A percentile compares a stretch with the other conserved stretches of the same genome.
Conservation (phyloP, 2,329 filamentous ascomycete species). For the Fusarium zealandicum region DNA sequence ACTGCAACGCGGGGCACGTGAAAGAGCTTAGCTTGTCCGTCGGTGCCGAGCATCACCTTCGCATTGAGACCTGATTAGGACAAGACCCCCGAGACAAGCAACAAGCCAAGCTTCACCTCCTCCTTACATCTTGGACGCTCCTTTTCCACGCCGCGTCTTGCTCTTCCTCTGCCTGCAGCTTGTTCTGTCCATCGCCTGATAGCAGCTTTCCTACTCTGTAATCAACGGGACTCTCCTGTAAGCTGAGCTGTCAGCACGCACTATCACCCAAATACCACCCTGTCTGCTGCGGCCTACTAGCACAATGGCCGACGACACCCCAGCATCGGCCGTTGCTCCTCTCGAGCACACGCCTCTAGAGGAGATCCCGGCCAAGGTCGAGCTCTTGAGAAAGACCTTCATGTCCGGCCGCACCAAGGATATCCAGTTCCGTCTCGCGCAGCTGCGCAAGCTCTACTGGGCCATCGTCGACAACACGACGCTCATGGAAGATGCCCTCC, state of each 20-base stretch:
- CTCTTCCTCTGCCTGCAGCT: too few relatives aligned
- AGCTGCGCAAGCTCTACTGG: constrained; percentile 97
- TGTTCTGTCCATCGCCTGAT: too few relatives aligned
- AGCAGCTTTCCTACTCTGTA: too few relatives aligned
- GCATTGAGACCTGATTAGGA: constrained; percentile 18
- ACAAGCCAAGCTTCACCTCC: not conserved
- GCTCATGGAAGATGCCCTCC: constrained; percentile 76
- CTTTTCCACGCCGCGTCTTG: too few relatives aligned
- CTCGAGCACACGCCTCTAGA: constrained; percentile 71
- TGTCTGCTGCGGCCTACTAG: not conserved
- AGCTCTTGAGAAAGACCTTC: constrained; percentile 72
- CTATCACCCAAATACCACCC: not conserved
- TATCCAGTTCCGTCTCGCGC: constrained; percentile 79
- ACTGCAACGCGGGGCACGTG: not conserved
- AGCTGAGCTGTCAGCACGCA: too few relatives aligned
- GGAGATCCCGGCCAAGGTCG: constrained; percentile 67
- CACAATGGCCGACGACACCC: constrained; percentile 49
- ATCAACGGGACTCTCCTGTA: too few relatives aligned
- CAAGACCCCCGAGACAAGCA: constrained; percentile 3
- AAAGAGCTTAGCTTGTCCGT: constrained; percentile 12
- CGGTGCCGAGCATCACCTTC: constrained; percentile 8
- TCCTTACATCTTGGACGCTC: not conserved
- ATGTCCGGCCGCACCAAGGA: constrained; percentile 81
- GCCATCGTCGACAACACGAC: constrained; percentile 79
- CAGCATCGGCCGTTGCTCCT: constrained; percentile 49